Evolutionary conservation across 768 basidiomycete species (phyloP), one percentile per base, ranked within the genome.

Genomic region (Lenzites betulinus): DNA sequence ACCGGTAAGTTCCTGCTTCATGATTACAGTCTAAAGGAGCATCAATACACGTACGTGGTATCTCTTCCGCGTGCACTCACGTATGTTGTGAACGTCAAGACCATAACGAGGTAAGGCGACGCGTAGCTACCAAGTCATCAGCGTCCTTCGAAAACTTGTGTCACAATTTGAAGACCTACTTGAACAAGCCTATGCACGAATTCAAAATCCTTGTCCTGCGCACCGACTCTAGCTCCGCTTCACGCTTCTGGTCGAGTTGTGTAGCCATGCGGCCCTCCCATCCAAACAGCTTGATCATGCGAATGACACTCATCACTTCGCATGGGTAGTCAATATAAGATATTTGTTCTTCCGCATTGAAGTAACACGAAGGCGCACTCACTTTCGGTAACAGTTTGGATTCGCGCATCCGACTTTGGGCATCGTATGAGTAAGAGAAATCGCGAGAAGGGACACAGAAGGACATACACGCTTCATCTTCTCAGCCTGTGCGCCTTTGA

Each of bases 51-150:
- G n/a, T 6, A 15, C 4, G 8, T 1, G 28, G 12, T 2, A 16
- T 12, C 18, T 15, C 1, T 36, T 35, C 15, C 7, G 9, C 15
- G 4, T 7, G 7, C 8, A 67, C 83, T 55, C 72, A 85, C 78
- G 62, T 86, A 90, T 8, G 82, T 79, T 4, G 80, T 75, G 66
- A 82, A 90, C 1, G 86, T 85, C 15, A 81, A 77, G 36, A 87
- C 63, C 88, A 90, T 90, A 35, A 82, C 84, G 1, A 81, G 41
- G 11, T 89, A 67, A 0, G 89, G 88, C 39, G 89, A 78, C 33
- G 83, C 51, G 63, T 77, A 83, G 67, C 86, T 89, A n/a, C n/a
- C n/a, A n/a, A n/a, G n/a, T n/a, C n/a, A n/a, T n/a, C n/a, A n/a
- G n/a, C n/a, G n/a, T n/a, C n/a, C n/a, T n/a, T n/a, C n/a, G 1